Conservation (phyloP, 306 rosid genomes). For the Fragaria iinumae region DNA sequence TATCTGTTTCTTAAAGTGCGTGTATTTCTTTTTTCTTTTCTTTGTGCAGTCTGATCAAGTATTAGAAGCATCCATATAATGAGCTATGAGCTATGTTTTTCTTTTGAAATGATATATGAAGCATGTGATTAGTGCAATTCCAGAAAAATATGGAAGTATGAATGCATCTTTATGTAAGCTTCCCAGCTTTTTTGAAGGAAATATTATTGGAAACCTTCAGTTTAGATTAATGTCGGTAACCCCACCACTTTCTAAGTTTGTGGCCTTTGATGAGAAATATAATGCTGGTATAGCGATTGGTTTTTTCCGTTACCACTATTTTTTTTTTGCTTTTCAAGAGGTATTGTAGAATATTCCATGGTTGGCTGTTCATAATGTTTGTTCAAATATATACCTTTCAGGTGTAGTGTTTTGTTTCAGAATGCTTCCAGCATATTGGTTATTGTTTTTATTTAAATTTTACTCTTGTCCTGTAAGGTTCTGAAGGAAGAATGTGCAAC, state of each 20-base stretch:
- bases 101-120: not conserved
- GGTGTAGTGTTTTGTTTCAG: not conserved
- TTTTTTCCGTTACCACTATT: not conserved
- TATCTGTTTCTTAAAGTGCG: slow-evolving; percentile 20
- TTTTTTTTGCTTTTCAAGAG: not conserved
- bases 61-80: not conserved
- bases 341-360: not conserved
- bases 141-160: not conserved
- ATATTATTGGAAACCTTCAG: not conserved
- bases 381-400: not conserved
- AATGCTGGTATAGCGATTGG: not conserved
- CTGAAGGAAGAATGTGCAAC: slow-evolving; percentile 67
- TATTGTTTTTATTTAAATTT: not conserved
- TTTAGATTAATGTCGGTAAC: not conserved
- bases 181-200: not conserved
- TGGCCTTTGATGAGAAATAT: not conserved
- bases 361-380: not conserved
- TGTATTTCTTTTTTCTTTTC: slow-evolving; percentile 3
- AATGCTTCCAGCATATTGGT: not conserved
- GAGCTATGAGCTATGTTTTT: too few species aligned
- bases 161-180: not conserved
- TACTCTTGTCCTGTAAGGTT: slow-evolving; percentile 48
- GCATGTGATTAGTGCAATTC: not conserved
- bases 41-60: not conserved
- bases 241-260: not conserved